Base-by-base conservation (phyloP, 1,284 basidiomycete species). In the Earliella scabrosa region DNA sequence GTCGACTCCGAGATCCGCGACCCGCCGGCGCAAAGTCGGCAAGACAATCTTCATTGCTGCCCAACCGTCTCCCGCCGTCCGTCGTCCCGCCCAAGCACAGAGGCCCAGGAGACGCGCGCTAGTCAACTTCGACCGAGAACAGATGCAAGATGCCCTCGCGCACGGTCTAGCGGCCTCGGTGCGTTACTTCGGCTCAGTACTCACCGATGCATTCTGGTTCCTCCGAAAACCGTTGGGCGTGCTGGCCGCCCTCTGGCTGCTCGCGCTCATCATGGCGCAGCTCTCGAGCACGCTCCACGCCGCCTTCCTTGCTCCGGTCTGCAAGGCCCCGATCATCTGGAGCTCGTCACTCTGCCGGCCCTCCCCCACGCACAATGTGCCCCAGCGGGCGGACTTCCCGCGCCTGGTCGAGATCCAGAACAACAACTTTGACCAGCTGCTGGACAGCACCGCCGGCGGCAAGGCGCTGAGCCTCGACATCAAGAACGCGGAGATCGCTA, bases 401-500 rank as follows among this genome's bases (percentile, higher is more conserved):
- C 73, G 71, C 43, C 75, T 91, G 16, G 71, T 85, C 29, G 76
- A 85, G 26, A 75, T 83, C 3, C 85, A 91, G 66, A 80, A 77
- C 53, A 72, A 78, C 38, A 82, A 81, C 3, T 83, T 91, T 56
- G 87, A 84, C 52, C 75, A 86, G 55, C 69, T 91, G 24, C 66
- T 87, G 27, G 85, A 82, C 46, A 80, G 83, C 45, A 75, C 82
- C 0, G 76, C 78, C 0, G 83, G 82, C 2, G 78, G 83, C 1
- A 81, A 83, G 0, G 77, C 76, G 4, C 68, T 90, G 34, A 82
- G 86, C 10, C 67, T 88, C 26, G 81, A 88, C 58, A 81, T 91
- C 56, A 85, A 88, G 71, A 85, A 85, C 68, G 84, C 86, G n/a
- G 85, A 90, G 65, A 84, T 91, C 78, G 88, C 88, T 9, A 88